Evolutionary conservation across 768 basidiomycete species (phyloP), one percentile per base, ranked within the genome.

Genomic region (Neoboletus brunneissimus): DNA sequence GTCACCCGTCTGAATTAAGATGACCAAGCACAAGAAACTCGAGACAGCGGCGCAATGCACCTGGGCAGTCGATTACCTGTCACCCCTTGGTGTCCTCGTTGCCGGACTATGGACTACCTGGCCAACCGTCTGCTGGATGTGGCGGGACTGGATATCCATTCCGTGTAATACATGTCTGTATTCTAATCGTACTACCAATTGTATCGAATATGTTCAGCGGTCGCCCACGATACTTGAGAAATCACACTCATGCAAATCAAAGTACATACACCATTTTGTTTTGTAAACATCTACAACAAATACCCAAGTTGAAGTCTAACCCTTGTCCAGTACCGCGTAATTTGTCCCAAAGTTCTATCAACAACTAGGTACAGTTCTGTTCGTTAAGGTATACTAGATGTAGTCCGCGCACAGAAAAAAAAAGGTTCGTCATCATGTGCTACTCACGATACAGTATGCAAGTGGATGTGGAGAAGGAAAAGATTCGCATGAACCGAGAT

Each of bases 1-100:
- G 29, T 7, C 4, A 23, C 32, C 12, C 32, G 64, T 64, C 55
- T 69, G 67, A 67, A 69, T 49, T 67, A 52, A 67, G 56, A 59
- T 59, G 4, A 48, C 48, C 55, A 53, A 62, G 62, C 43, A 16
- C 58, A 64, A 67, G 65, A 43, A 40, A 51, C 50, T 31, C 43
- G 42, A 57, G 41, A 41, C 23, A 31, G n/a, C 37, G 22, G 32
- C 40, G 23, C 46, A 49, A 51, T 40, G 50, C 34, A 55, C 49
- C 13, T 25, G 34, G 56, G 18, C 51, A 22, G 38, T 45, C 38
- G 43, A 18, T 13, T 32, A 31, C 25, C 32, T 27, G 38, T 22
- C 35, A 29, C 10, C n/a, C 13, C 20, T 38, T 58, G 50, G 46
- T 37, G 38, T 32, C 42, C 32, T 47, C 51, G 37, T 54, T 29